phyloP scores from a whole-genome alignment of 2,329 filamentous ascomycete genomes.

The Didymella lethalis region DNA sequence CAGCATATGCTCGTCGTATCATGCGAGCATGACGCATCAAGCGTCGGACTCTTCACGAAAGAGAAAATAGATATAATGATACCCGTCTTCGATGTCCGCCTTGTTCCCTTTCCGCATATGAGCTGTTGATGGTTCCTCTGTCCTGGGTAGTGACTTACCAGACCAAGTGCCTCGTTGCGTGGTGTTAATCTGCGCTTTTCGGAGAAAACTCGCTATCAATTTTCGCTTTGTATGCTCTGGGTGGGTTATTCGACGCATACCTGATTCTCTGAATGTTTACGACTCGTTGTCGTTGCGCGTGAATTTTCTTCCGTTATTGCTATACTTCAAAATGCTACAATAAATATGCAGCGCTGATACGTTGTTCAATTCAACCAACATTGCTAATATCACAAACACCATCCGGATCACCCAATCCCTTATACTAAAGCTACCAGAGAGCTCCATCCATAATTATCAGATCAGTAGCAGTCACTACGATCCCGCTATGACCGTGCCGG shows the following conservation, averaged over 20 bases:
- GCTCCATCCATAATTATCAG: neutral
- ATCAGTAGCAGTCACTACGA: neutral
- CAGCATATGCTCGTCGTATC: neutral
- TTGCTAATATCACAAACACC: neutral
- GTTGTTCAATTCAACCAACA: neutral
- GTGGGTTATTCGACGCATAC: neutral
- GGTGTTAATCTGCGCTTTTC: neutral
- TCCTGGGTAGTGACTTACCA: neutral
- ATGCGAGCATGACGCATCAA: neutral
- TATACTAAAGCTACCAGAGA: neutral
- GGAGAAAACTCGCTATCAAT: neutral
- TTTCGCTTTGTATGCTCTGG: neutral
- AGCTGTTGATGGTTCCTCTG: neutral
- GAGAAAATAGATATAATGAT: constrained; percentile 2
- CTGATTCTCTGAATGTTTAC: neutral
- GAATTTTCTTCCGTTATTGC: neutral
- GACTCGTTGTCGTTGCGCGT: neutral
- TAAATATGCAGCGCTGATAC: fast-evolving
- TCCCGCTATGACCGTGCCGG: neutral
- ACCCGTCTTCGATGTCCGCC: neutral
- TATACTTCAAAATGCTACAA: neutral
- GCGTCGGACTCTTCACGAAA: neutral
- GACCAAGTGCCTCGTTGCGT: neutral
- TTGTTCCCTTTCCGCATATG: neutral
- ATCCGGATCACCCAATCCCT: neutral